These are phyloP conservation scores for Gentiana macrophylla DNA, from an alignment of 257 asterid species.

Conservation along the genomic window DNA sequence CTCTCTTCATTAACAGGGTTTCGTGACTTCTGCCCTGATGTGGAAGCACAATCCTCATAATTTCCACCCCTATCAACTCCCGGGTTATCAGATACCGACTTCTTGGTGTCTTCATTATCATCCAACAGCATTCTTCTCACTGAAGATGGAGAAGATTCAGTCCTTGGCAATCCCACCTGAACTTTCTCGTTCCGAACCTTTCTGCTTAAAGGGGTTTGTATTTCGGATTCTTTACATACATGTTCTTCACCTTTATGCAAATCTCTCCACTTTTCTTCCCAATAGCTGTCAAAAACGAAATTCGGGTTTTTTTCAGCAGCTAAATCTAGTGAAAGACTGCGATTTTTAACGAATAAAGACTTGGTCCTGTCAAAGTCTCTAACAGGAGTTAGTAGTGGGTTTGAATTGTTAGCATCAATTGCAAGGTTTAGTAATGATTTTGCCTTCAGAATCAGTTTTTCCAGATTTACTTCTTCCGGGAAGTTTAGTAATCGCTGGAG, in stretches of 20 bases:
- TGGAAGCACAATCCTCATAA: slow-evolving; percentile 18
- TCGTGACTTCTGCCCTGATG: slow-evolving; percentile 16
- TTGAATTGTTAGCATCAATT: slow-evolving; percentile 43
- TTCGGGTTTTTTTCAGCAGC: slow-evolving; percentile 51
- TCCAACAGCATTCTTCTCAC: slow-evolving; percentile 66
- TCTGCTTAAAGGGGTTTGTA: slow-evolving; percentile 22
- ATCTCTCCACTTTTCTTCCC: slow-evolving; percentile 94
- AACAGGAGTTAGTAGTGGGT: slow-evolving; percentile 28
- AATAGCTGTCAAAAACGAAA: slow-evolving; percentile 54
- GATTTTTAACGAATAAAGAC: slow-evolving; percentile 30
- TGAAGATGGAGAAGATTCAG: slow-evolving; percentile 55
- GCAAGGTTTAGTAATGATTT: slow-evolving; percentile 63
- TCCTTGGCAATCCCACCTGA: slow-evolving; percentile 39
- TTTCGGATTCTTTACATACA: slow-evolving; percentile 28
- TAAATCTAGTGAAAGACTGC: slow-evolving; percentile 47
- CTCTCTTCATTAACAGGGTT: slow-evolving; percentile 36
- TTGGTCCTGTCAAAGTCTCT: slow-evolving; percentile 32
- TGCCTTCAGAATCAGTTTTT: slow-evolving; percentile 53
- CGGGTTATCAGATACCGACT: slow-evolving; percentile 11
- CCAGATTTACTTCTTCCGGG: slow-evolving; percentile 51
- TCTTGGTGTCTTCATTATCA: slow-evolving; percentile 31
- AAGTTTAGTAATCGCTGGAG: slow-evolving; percentile 74
- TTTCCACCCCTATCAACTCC: slow-evolving; percentile 14
- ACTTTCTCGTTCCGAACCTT: slow-evolving; percentile 69
- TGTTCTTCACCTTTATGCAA: slow-evolving; percentile 26